Evolutionary conservation across 768 basidiomycete species (phyloP), one percentile per base, ranked within the genome.

Genomic region (Tulasnella sp.): DNA sequence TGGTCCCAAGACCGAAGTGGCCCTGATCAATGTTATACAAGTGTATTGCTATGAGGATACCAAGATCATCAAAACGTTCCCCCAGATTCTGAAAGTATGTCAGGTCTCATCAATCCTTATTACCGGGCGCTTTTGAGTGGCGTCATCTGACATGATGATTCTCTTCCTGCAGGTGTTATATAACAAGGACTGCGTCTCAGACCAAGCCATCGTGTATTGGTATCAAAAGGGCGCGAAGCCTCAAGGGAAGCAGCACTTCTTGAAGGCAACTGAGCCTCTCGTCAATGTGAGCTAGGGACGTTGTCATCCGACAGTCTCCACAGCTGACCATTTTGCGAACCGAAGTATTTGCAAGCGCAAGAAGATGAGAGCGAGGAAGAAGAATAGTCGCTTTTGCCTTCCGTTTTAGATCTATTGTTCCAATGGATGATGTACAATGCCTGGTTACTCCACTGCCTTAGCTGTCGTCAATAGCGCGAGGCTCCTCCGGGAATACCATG

Each of bases 171-270:
- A 92, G 89, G 85, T 93, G 65, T 76, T 97, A 71, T 97, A 96
- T 75, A 93, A 93, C 74, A 84, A 87, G 67, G 94, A 99, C 66
- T 92, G 92, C 72, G 79, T 97, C 65, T 88, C 92, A 57, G 92
- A 93, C 68, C 86, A 93, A 68, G 92, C 93, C 62, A 93, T 99
- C 67, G 86, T 97, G 61, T 98, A 96, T 72, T 99, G 94, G 94
- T 77, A 91, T 72, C 85, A 89, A 74, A 99, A 99, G 73, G 94
- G 96, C 53, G 87, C 92, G 49, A 96, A 92, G 73, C 81, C 91
- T 0, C 90, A 97, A 71, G 94, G 93, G 50, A 84, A 86, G 68
- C 92, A 96, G 71, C 87, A 92, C 70, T 97, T 99, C 78, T 74
- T 97, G 65, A 93, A 90, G 74, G 81, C 77, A 60, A 85, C 90